phyloP scores from a whole-genome alignment of 1,284 basidiomycete species.

The Austroboletus olivaceoglutinosus region DNA sequence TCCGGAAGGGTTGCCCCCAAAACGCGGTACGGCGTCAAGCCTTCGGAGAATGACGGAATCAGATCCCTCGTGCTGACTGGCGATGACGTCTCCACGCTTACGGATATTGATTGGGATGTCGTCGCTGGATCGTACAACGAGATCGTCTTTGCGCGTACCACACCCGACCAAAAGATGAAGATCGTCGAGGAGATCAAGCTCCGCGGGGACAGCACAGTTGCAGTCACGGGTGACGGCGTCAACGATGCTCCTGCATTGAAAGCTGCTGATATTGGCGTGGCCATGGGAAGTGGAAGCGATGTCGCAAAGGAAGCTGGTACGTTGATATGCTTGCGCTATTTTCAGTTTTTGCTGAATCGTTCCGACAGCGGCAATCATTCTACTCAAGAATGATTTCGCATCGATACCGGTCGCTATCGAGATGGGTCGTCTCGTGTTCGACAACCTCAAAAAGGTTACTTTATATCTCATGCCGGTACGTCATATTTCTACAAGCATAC shows the following conservation, averaged over 20 bases:
- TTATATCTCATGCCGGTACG: slow-evolving; percentile 41
- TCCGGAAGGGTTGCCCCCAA: slow-evolving; percentile 22
- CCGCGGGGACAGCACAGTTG: slow-evolving; percentile 47
- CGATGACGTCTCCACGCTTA: slow-evolving; percentile 43
- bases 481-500: neutral
- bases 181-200: slow-evolving; percentile 57
- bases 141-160: slow-evolving; percentile 61
- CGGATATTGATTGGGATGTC: slow-evolving; percentile 48
- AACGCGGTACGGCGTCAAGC: slow-evolving; percentile 34
- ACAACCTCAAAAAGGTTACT: slow-evolving; percentile 52
- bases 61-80: slow-evolving; percentile 45
- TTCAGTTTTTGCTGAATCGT: neutral
- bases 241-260: slow-evolving; percentile 64
- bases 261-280: slow-evolving; percentile 83
- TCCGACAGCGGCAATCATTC: slow-evolving; percentile 26
- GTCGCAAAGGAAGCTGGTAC: slow-evolving; percentile 67
- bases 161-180: slow-evolving; percentile 58
- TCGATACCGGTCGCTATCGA: slow-evolving; percentile 41
- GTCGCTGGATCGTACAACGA: slow-evolving; percentile 49
- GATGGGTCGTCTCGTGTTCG: slow-evolving; percentile 56
- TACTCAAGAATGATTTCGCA: slow-evolving; percentile 37
- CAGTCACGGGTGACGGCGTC: slow-evolving; percentile 57
- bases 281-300: slow-evolving; percentile 85
- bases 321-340: neutral
- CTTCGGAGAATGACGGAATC: slow-evolving; percentile 29